phyloP scores from a whole-genome alignment of 2,329 filamentous ascomycete species.

The Lachnum nothofagi region DNA sequence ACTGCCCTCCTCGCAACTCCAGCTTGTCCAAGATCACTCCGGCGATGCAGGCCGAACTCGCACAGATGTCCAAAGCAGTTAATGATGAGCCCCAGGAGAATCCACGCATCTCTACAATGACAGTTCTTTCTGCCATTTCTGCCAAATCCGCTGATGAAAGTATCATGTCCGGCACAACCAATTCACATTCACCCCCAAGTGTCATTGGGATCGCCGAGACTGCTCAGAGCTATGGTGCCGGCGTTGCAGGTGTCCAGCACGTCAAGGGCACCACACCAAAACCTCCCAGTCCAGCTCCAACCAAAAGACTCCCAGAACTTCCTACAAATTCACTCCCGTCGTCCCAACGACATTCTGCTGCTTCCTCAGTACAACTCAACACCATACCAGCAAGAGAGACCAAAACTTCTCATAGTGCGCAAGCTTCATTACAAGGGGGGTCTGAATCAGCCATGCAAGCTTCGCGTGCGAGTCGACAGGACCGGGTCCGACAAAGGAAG shows the following conservation, averaged over 20 bases:
- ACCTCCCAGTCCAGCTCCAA: not conserved
- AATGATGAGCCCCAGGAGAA: constrained; percentile 2
- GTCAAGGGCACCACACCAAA: not conserved
- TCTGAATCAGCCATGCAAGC: not conserved
- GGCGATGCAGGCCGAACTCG: constrained; percentile 8
- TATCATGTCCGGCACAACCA: not conserved
- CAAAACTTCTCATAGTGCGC: not conserved
- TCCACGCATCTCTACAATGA: not conserved
- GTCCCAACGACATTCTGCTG: not conserved
- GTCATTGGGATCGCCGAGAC: constrained; percentile 8
- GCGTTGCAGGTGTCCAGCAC: constrained; percentile 5
- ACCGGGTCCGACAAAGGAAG: constrained; percentile 24
- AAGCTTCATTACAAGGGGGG: not conserved
- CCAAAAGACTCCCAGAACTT: not conserved
- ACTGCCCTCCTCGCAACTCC: constrained; percentile 17
- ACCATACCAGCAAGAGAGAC: not conserved
- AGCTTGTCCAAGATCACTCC: constrained; percentile 15
- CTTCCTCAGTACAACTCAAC: not conserved
- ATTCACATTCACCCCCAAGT: constrained; percentile 3
- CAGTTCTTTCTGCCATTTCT: no score
- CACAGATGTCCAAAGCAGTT: constrained; percentile 1
- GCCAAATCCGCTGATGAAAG: not conserved
- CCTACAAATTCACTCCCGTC: not conserved
- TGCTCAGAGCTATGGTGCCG: constrained; percentile 8
- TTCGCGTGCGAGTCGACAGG: constrained; percentile 14